Evolutionary conservation across 352 stramenopile species (phyloP), one percentile per base, ranked within the genome.

Genomic region (Pythium dissotocum): DNA sequence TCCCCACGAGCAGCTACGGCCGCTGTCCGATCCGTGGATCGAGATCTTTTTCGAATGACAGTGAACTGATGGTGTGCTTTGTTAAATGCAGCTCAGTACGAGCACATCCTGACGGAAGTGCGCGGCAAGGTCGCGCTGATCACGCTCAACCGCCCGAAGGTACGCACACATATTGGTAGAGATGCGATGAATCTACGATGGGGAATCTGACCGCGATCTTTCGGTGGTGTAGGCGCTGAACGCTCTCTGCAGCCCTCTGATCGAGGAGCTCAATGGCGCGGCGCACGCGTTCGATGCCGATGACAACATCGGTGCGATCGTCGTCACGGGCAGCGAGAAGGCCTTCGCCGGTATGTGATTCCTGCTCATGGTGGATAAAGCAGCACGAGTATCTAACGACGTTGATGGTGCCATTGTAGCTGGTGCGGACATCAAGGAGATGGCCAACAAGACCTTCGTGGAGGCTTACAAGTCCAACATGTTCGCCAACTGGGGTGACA

Each of bases 391-490:
- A 44, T 44, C 38, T 44, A 14, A 44, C 38, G 38, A 40, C 35
- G 35, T 40, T 40, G 44, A 24, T 30, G 2, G 2, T 30, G 2
- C 4, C 28, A 30, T 52, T 69, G 58, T 60, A 83, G 93, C 98
- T 12, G 96, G 95, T 66, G 97, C 95, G 5, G 95, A 98, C 74
- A 98, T 98, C 70, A 98, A 98, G 86, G 94, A 98, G 83, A 99
- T 99, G 97, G 84, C 89, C 28, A 80, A 75, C 63, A 88, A 91
- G 65, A 80, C 77, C n/a, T 99, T 98, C 81, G 90, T 98, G 21
- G 82, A 98, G 40, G 91, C 82, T 10, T 99, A 98, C 78, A 89
- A 76, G 40, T 73, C 84, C 71, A 98, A 99, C 79, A 98, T 99
- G 93, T 99, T 99, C 77, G 82, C 90, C 28, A 91, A 98, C 74